phyloP scores from a whole-genome alignment of 768 basidiomycete species.

The Coprinellus micaceus region DNA sequence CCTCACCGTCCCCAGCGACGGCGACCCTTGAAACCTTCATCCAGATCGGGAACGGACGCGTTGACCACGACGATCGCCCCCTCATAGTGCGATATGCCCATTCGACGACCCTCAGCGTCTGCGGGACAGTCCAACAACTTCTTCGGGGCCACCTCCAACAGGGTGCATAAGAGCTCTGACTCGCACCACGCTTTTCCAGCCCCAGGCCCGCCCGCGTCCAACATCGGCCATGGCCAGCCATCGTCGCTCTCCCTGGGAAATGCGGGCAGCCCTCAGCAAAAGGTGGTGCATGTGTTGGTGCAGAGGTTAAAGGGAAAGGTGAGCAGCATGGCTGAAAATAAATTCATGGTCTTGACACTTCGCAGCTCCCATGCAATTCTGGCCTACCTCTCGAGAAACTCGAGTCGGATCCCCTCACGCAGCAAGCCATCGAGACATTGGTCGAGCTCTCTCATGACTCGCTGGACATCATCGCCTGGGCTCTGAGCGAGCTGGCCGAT shows the following conservation, averaged over 20 bases:
- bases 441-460: slow-evolving; percentile 77
- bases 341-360: slow-evolving; percentile 2
- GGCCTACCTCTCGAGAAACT: slow-evolving; percentile 68
- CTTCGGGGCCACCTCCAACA: slow-evolving; percentile 34
- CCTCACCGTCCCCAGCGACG: too few species aligned
- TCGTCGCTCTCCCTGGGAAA: slow-evolving; percentile 32
- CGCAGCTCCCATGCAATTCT: slow-evolving; percentile 81
- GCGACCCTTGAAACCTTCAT: too few species aligned
- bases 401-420: slow-evolving; percentile 72
- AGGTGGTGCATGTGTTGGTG: slow-evolving; percentile 76
- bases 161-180: slow-evolving; percentile 61
- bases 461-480: slow-evolving; percentile 76
- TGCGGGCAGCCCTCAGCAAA: slow-evolving; percentile 67
- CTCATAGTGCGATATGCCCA: slow-evolving; percentile 31
- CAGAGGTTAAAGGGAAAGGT: slow-evolving; percentile 82
- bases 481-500: slow-evolving; percentile 74
- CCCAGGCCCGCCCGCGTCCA: slow-evolving; percentile 9
- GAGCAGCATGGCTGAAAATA: slow-evolving; percentile 13
- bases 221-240: slow-evolving; percentile 12
- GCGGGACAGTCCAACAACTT: slow-evolving; percentile 33
- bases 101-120: slow-evolving; percentile 60
- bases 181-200: slow-evolving; percentile 44
- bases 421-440: slow-evolving; percentile 73
- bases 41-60: too few species aligned
- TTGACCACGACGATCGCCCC: background rate